Evolutionary conservation across 1,284 basidiomycete genomes (phyloP).

Genomic region (Nidula niveotomentosa): DNA sequence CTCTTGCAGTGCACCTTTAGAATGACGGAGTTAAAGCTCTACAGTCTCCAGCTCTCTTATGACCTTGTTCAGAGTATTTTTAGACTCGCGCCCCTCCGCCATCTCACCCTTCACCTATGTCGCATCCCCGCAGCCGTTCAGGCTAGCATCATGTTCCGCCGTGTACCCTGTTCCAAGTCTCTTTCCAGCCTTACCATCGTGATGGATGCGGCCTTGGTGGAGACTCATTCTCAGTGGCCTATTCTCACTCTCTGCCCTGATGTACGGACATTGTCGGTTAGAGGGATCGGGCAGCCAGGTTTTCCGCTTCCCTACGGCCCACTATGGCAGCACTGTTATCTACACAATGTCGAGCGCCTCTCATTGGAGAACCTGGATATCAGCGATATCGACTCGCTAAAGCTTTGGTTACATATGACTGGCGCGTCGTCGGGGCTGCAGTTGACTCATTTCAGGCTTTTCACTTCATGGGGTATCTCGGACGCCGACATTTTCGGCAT

Average conservation of each 20-base stretch:
- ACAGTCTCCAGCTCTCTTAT: conserved; percentile 11
- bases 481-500: conserved; percentile 11
- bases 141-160: conserved; percentile 7
- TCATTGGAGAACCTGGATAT: conserved; percentile 15
- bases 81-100: conserved; percentile 13
- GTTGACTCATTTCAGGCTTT: conserved; percentile 18
- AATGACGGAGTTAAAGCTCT: conserved; percentile 12
- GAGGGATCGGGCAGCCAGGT: conserved; percentile 11
- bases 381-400: conserved; percentile 10
- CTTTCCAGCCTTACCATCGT: conserved; percentile 15
- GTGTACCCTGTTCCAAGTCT: conserved; percentile 3
- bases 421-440: background rate
- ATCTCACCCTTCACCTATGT: conserved; percentile 14
- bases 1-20: conserved; percentile 8
- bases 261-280: conserved; percentile 14
- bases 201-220: conserved; percentile 16
- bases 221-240: conserved; percentile 18
- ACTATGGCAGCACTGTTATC: conserved; percentile 12
- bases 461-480: conserved; percentile 16
- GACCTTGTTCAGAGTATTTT: conserved; percentile 12
- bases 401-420: conserved; percentile 6
- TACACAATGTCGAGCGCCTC: conserved; percentile 12
- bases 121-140: conserved; percentile 11
- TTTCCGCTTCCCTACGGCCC: conserved; percentile 9
- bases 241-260: conserved; percentile 13